Base-by-base conservation (phyloP, 2,329 filamentous ascomycete genomes). In the Clonostachys chloroleuca region DNA sequence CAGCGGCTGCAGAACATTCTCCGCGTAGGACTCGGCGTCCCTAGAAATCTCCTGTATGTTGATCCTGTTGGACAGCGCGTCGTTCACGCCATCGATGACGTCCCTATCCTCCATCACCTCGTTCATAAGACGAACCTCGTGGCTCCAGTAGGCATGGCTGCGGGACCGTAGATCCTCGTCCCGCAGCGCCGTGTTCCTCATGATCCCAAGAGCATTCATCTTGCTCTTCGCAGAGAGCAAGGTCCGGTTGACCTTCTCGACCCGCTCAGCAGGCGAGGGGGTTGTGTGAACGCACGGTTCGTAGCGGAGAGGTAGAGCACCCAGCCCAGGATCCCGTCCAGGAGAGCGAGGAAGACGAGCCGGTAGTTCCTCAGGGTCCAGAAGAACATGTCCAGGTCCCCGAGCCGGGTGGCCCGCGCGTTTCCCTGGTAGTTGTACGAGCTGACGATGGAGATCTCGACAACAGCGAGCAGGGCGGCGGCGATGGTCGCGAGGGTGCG, bases 81-180 rank as follows among this genome's bases (percentile, higher is more conserved):
- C 78, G 49, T 86, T 84, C 51, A 90, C 78, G 45, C 85, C 81
- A 57, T 85, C 83, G 35, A 89, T 69, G 8, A 92, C 87, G 51
- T 88, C 86, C 51, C 82, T 76, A 52, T 92, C 87, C 71, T 91
- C 87, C 78, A 95, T 86, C 20, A 88, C 82, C 58, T 86, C 82
- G 35, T 78, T 72, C 78, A 87, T 89, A 33, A 89, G 64, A 45
- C 78, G 72, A 7, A 82, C 86, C 69, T 96, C 89, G 41, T 86
- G 84, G 10, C 74, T 70, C 92, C 92, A 97, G 67, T 96, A 96
- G 14, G 74, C 77, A 55, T 85, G 79, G 44, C 79, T 78, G 49
- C 78, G 77, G 3, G 67, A 73, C 49, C 91, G 81, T 63, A 96
- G 69, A 40, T 78, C 78, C 52, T 81, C 76, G 66, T 96, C 89